phyloP scores from a whole-genome alignment of 2,329 filamentous ascomycete genomes.

The Trichoderma sp. region DNA sequence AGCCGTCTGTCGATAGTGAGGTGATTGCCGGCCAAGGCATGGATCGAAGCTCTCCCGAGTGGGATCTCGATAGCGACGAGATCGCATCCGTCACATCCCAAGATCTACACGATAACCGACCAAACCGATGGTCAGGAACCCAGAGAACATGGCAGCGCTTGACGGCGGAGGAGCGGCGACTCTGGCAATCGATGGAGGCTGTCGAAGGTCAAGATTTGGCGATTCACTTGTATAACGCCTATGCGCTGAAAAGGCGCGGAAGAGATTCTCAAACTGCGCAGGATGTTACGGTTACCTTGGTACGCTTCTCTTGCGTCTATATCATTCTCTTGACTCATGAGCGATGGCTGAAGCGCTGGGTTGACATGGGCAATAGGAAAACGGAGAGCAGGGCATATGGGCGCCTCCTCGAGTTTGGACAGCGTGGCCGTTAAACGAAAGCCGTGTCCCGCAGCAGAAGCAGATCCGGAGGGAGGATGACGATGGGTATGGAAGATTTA shows the following conservation, averaged over 20 bases:
- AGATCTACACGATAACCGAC: constrained; percentile 50
- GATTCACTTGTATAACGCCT: constrained; percentile 76
- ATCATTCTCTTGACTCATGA: background rate
- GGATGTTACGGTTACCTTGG: constrained; percentile 32
- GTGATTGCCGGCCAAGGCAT: constrained; percentile 9
- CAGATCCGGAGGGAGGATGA: constrained; percentile 42
- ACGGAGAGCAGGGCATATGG: constrained; percentile 42
- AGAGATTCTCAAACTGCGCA: constrained; percentile 29
- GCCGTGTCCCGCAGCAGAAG: constrained; percentile 57
- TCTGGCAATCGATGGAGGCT: constrained; percentile 62
- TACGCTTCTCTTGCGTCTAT: constrained; percentile 25
- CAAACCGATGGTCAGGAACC: constrained; percentile 71
- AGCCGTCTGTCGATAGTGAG: background rate
- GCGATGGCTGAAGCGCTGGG: background rate
- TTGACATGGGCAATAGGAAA: constrained; percentile 26
- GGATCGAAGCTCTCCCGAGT: constrained; percentile 26
- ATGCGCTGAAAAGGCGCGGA: constrained; percentile 56
- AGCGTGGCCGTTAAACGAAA: constrained; percentile 73
- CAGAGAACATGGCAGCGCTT: constrained; percentile 64
- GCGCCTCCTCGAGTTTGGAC: constrained; percentile 66
- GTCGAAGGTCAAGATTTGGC: constrained; percentile 65
- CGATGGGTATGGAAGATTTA: constrained; percentile 52
- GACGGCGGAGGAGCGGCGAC: constrained; percentile 61
- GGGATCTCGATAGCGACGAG: constrained; percentile 48
- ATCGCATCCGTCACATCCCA: constrained; percentile 48